phyloP scores from a whole-genome alignment of 306 rosid species.

The Myrica gale region DNA sequence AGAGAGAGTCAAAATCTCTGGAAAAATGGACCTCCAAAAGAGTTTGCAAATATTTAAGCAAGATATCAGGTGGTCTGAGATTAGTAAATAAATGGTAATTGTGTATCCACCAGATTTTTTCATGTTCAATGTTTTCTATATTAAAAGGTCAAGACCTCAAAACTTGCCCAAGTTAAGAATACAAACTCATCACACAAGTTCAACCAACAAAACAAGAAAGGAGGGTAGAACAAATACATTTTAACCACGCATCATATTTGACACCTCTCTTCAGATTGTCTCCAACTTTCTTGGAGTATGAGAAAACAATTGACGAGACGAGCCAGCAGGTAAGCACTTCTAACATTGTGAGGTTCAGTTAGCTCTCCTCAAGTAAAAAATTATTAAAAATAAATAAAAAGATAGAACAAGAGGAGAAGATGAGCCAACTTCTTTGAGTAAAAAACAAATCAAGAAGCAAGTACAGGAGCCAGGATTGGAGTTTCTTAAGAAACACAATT shows the following conservation, averaged over 20 bases:
- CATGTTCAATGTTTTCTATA: background rate
- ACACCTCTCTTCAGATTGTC: background rate
- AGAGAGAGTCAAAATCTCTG: background rate
- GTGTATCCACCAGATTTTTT: background rate
- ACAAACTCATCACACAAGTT: background rate
- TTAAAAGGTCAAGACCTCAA: background rate
- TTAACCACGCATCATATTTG: background rate
- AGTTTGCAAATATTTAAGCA: background rate
- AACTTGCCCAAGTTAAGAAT: background rate
- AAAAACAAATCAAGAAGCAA: background rate
- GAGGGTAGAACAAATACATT: background rate
- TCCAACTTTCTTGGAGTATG: background rate
- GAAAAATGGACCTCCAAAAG: background rate
- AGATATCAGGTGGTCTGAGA: background rate
- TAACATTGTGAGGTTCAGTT: background rate
- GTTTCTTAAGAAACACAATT: background rate
- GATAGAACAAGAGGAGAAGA: background rate
- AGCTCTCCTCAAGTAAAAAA: background rate
- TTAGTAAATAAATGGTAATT: background rate
- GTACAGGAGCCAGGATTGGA: constrained; percentile 17
- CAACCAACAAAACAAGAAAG: background rate
- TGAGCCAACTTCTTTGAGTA: background rate
- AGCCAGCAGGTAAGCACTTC: background rate
- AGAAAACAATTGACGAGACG: background rate
- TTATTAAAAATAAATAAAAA: background rate